Evolutionary conservation across 805 yeast genomes (phyloP), one percentile per base, ranked within the genome.

Genomic region (Sugiyamaella qingdaonensis): DNA sequence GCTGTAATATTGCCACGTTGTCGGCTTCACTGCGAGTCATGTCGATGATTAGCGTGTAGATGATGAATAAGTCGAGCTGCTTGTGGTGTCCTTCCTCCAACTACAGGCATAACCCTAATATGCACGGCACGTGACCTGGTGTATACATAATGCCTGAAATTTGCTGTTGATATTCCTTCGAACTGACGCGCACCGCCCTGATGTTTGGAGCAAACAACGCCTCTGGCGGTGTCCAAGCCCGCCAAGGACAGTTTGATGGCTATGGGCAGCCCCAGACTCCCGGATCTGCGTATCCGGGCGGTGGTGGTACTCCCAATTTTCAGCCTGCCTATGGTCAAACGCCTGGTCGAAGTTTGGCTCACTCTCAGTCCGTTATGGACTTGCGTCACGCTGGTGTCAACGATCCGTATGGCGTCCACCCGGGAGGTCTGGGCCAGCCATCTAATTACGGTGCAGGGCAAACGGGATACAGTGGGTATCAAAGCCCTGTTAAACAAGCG

Each of bases 361-460:
- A 54, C 29, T 54, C 58, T 10, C 52, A 54, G 31, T 54, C 55
- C 9, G 44, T 50, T 32, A 34, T 54, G 46, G 55, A 54, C 18
- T 29, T 54, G 2, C 34, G 46, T 16, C 19, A 50, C 4, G 29
- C 36, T 10, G 27, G 24, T 14, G 52, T 19, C 19, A 31, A 39
- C 13, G 48, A 45, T 19, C 52, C 41, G 14, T 42, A 29, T 14
- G 24, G 48, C 2, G 18, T n/a, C 18, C 34, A 16, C 4, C 37
- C 21, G 2, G 49, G 43, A 11, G 14, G 27, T 8, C 42, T 35
- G 10, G 27, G 27, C 18, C 27, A 11, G n/a, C 19, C 21, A 8
- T 10, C 37, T 29, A 18, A 18, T n/a, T 16, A 13, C 24, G 29
- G 29, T 2, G 41, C 24, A 7, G 5, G 5, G 10, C 31, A 21